A percentile compares a stretch with the other conserved stretches of the same genome.
These are phyloP conservation scores for Chiua sp. DNA, from an alignment of 1,284 basidiomycete species.

Conservation along the genomic window DNA sequence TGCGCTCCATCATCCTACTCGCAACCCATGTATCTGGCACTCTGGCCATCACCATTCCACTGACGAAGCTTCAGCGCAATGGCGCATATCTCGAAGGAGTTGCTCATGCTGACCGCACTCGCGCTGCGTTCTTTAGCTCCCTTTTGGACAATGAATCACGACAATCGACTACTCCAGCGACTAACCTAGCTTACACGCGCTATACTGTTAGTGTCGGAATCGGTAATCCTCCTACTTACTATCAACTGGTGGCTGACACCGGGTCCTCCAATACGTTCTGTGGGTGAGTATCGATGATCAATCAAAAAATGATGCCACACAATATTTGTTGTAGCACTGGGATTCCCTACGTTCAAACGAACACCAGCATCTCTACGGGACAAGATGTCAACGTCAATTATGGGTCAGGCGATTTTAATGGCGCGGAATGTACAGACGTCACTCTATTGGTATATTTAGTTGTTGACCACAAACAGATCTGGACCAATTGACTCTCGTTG, in stretches of 20 bases:
- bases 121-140: slow-evolving; percentile 15
- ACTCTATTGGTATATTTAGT: no score
- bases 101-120: slow-evolving; percentile 4
- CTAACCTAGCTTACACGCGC: slow-evolving; percentile 21
- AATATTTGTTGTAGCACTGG: slow-evolving; percentile 16
- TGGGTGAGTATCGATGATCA: slow-evolving; percentile 26
- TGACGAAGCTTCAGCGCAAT: no score
- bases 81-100: no score
- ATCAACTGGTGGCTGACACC: slow-evolving; percentile 35
- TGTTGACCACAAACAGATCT: slow-evolving; percentile 17
- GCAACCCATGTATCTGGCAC: no score
- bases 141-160: not conserved
- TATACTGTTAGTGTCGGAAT: slow-evolving; percentile 31
- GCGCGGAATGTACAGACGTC: slow-evolving; percentile 27
- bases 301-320: not conserved
- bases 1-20: no score
- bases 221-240: slow-evolving; percentile 28
- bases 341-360: slow-evolving; percentile 24
- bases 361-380: slow-evolving; percentile 29
- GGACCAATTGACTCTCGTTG: slow-evolving; percentile 26
- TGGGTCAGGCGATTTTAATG: slow-evolving; percentile 23
- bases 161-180: slow-evolving; percentile 20
- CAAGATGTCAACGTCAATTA: slow-evolving; percentile 30
- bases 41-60: no score
- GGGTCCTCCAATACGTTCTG: slow-evolving; percentile 41